A percentile compares a stretch with the other conserved stretches of the same genome.
These are phyloP conservation scores for Backusella psychrophila DNA, from an alignment of 192 early-diverging fungal species.

Conservation along the genomic window DNA sequence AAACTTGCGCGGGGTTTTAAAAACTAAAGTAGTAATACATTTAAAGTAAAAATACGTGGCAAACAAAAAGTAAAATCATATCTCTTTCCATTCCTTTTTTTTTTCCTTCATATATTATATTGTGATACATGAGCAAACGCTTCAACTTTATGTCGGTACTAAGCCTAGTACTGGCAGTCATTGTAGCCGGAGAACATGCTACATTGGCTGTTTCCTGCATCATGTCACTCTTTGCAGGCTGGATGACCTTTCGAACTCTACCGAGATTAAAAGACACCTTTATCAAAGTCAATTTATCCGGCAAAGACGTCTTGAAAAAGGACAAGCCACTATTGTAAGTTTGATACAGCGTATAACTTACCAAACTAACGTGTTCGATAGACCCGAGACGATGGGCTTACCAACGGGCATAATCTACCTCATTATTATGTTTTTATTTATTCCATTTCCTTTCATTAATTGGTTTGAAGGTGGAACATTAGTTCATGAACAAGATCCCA, in stretches of 20 bases:
- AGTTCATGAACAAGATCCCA: slow-evolving; percentile 37
- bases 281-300: slow-evolving; percentile 72
- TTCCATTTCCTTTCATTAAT: slow-evolving; percentile 89
- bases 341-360: background rate
- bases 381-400: slow-evolving; percentile 95
- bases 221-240: slow-evolving; percentile 66
- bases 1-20: background rate
- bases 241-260: slow-evolving; percentile 71
- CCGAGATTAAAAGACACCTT: slow-evolving; percentile 67
- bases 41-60: background rate
- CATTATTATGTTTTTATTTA: slow-evolving; percentile 85
- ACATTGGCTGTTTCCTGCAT: slow-evolving; percentile 53
- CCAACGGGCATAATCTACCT: slow-evolving; percentile 87
- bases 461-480: slow-evolving; percentile 63
- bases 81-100: background rate
- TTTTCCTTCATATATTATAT: background rate
- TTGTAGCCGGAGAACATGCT: background rate
- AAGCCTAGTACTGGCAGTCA: background rate
- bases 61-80: background rate
- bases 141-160: background rate
- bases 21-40: background rate
- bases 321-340: slow-evolving; percentile 70
- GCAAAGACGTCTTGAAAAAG: slow-evolving; percentile 80
- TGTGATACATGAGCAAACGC: background rate
- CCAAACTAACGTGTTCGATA: slow-evolving; percentile 22